phyloP scores from a whole-genome alignment of 495 filamentous ascomycete species.

The Penicillium egyptiacum region DNA sequence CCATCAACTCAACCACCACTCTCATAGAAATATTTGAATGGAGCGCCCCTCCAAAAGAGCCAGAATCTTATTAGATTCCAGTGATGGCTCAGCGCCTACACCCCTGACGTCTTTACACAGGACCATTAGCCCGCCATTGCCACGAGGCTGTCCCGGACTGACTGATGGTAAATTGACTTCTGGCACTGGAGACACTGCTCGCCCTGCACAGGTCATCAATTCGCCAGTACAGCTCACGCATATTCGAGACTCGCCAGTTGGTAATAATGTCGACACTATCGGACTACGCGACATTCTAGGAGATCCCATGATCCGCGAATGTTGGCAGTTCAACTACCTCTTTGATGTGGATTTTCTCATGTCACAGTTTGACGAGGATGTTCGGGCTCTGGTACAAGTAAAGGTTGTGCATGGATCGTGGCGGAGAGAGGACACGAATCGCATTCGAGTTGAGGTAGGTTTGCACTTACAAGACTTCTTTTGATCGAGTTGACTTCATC shows the following conservation, averaged over 20 bases:
- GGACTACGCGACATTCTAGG: constrained; percentile 71
- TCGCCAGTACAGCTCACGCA: constrained; percentile 77
- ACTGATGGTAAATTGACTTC: not conserved
- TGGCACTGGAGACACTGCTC: not conserved
- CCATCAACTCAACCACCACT: constrained; percentile 1
- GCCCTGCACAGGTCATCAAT: constrained; percentile 21
- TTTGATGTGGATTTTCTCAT: constrained; percentile 79
- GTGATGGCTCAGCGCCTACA: not conserved
- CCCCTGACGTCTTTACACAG: constrained; percentile 2
- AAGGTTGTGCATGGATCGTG: constrained; percentile 87
- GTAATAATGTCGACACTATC: constrained; percentile 66
- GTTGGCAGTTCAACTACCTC: constrained; percentile 89
- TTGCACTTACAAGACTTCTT: constrained; percentile 1
- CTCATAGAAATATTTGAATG: not conserved
- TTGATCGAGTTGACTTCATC: not conserved
- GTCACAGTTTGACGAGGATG: constrained; percentile 69
- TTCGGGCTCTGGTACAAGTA: constrained; percentile 61
- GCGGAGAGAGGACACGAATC: constrained; percentile 68
- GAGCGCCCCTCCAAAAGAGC: constrained; percentile 7
- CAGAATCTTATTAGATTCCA: not conserved
- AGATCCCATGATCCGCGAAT: constrained; percentile 78
- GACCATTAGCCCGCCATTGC: constrained; percentile 4
- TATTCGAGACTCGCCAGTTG: constrained; percentile 62
- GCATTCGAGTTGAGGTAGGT: constrained; percentile 61
- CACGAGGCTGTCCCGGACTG: not conserved